These are phyloP conservation scores for Elsinoe arachidis DNA, from an alignment of 2,329 filamentous ascomycete genomes.

Conservation along the genomic window DNA sequence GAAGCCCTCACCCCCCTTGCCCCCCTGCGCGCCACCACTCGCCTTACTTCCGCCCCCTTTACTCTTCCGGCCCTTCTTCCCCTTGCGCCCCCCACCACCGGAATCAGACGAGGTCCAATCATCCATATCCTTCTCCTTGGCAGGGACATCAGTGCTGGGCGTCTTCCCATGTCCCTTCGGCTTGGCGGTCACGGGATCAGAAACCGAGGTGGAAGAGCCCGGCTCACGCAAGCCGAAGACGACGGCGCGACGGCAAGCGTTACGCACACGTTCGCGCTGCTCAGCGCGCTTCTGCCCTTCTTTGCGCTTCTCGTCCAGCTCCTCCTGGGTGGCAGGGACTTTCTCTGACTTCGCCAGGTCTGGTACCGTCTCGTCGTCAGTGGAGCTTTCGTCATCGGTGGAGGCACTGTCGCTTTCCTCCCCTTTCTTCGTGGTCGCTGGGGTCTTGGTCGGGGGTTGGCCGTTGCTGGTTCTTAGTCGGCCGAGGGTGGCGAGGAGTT, in stretches of 20 bases:
- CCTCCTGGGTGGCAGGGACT: conserved; percentile 44
- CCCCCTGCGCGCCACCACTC: background rate
- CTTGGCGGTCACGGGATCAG: conserved; percentile 17
- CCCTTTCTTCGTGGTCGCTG: background rate
- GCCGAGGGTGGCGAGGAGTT: background rate
- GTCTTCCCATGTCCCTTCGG: conserved; percentile 11
- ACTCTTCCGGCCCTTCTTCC: conserved; percentile 19
- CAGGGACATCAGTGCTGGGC: background rate
- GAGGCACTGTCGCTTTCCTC: conserved; percentile 10
- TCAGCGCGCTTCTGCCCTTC: conserved; percentile 42
- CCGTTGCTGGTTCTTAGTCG: background rate
- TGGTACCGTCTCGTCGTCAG: conserved; percentile 42
- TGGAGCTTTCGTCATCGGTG: conserved; percentile 15
- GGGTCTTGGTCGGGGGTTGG: too few relatives aligned
- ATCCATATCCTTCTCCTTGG: background rate
- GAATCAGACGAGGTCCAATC: background rate
- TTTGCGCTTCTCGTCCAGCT: conserved; percentile 37
- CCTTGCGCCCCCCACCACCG: conserved; percentile 14
- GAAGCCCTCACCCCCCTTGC: background rate
- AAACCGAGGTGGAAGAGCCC: conserved; percentile 13
- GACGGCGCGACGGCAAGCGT: conserved; percentile 53
- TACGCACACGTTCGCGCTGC: conserved; percentile 50
- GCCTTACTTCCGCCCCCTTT: conserved; percentile 15
- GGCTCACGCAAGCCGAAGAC: conserved; percentile 44
- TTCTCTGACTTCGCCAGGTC: conserved; percentile 44